Conservation (phyloP, 371 early-diverging fungal genomes). For the Mucor velutinosus region DNA sequence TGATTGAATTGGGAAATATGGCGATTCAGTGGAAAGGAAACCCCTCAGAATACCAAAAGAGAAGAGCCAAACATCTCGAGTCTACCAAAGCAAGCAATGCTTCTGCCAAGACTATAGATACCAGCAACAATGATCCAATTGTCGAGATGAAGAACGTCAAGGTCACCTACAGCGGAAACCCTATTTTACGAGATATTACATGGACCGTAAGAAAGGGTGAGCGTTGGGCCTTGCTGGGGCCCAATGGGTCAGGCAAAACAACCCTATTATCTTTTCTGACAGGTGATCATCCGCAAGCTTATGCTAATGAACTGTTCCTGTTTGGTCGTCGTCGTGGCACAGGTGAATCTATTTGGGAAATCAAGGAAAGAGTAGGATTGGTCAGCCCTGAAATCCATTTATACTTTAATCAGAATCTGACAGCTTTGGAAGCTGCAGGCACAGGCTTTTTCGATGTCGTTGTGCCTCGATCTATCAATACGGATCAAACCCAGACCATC, state of each 20-base stretch:
- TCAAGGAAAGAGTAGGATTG: slow-evolving; percentile 51
- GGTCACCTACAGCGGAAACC: slow-evolving; percentile 47
- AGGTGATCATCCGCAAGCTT: slow-evolving; percentile 70
- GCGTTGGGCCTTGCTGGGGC: slow-evolving; percentile 59
- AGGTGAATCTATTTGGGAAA: slow-evolving; percentile 64
- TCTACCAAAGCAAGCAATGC: not conserved
- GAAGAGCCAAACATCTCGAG: not conserved
- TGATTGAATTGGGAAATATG: slow-evolving; percentile 43
- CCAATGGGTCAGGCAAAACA: slow-evolving; percentile 66
- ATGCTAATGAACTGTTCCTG: slow-evolving; percentile 56
- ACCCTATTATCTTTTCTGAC: slow-evolving; percentile 62
- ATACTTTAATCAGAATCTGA: slow-evolving; percentile 52
- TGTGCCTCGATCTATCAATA: slow-evolving; percentile 30
- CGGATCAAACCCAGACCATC: slow-evolving; percentile 26
- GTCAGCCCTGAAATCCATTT: slow-evolving; percentile 64
- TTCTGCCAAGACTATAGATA: not conserved
- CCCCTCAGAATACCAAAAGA: slow-evolving; percentile 27
- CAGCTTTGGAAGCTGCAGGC: slow-evolving; percentile 45
- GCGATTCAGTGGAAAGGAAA: slow-evolving; percentile 28
- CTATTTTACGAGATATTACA: slow-evolving; percentile 46
- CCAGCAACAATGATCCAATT: slow-evolving; percentile 23
- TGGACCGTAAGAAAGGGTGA: slow-evolving; percentile 61
- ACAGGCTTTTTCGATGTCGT: slow-evolving; percentile 54
- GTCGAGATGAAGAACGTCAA: slow-evolving; percentile 53
- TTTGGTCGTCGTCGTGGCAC: slow-evolving; percentile 63